Evolutionary conservation across 306 rosid genomes (phyloP).

Genomic region (Quercus mongolica): DNA sequence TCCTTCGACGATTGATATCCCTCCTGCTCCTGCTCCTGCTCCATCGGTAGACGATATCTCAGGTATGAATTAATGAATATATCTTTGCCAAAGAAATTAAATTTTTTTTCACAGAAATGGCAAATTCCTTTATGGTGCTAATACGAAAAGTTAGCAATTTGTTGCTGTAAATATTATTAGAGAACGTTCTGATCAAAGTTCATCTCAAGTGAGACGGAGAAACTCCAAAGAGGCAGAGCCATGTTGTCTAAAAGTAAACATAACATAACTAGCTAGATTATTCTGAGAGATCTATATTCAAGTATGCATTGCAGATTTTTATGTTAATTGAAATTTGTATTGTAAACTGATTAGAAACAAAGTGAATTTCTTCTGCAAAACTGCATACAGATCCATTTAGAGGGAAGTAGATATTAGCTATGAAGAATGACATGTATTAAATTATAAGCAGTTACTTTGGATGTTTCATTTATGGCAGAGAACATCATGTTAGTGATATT

Average conservation of each 20-base stretch:
- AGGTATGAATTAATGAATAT: constrained; percentile 42
- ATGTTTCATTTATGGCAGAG: not conserved
- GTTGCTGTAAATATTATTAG: not conserved
- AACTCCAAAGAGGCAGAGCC: not conserved
- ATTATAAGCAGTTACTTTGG: not conserved
- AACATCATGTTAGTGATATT: not conserved
- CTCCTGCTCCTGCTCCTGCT: constrained; percentile 59
- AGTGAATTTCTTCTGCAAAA: not conserved
- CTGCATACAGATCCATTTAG: not conserved
- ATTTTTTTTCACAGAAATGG: not conserved
- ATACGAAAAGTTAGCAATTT: not conserved
- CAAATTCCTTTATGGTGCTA: not conserved
- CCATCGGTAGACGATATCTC: constrained; percentile 39
- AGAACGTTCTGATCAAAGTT: not conserved
- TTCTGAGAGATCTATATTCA: not conserved
- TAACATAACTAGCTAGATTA: not conserved
- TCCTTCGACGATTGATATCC: constrained; percentile 48
- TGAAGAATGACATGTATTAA: not conserved
- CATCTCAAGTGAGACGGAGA: not conserved
- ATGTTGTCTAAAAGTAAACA: not conserved
- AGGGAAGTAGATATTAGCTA: not conserved
- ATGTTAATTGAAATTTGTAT: not conserved
- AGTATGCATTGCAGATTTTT: not conserved
- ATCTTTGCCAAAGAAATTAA: not conserved
- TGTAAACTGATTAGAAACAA: not conserved